Evolutionary conservation across 306 rosid species (phyloP).

Genomic region (Quercus gilva): DNA sequence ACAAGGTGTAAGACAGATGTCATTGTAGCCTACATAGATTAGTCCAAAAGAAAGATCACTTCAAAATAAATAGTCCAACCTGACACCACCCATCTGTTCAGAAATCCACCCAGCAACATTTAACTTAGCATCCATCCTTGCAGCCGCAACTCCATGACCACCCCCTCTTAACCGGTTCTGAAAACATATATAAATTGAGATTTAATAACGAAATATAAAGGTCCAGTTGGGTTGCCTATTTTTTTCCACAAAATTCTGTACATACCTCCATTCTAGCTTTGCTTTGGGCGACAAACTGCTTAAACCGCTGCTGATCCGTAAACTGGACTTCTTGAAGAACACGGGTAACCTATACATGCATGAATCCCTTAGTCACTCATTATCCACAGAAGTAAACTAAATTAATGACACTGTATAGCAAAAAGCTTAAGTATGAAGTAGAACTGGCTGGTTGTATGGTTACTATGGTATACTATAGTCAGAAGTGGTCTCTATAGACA

Average conservation of each 20-base stretch:
- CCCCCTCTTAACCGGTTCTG: slow-evolving; percentile 96
- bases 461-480: background rate
- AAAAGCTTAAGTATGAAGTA: background rate
- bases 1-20: background rate
- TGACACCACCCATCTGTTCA: slow-evolving; percentile 96
- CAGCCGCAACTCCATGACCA: slow-evolving; percentile 96
- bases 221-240: slow-evolving; percentile 12
- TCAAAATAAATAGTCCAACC: slow-evolving; percentile 50
- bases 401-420: background rate
- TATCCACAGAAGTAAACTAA: background rate
- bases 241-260: background rate
- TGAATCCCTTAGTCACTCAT: slow-evolving; percentile 23
- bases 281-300: slow-evolving; percentile 94
- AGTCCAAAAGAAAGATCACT: slow-evolving; percentile 7
- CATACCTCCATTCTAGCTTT: slow-evolving; percentile 96
- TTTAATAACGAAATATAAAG: slow-evolving; percentile 3
- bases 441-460: background rate
- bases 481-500: background rate
- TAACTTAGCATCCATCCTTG: slow-evolving; percentile 96
- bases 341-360: slow-evolving; percentile 57
- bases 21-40: too few relatives aligned
- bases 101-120: slow-evolving; percentile 94
- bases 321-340: slow-evolving; percentile 95
- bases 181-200: slow-evolving; percentile 15
- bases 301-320: slow-evolving; percentile 94